Evolutionary conservation across 2,329 filamentous ascomycete genomes (phyloP).

Genomic region (Xylaria sp.): DNA sequence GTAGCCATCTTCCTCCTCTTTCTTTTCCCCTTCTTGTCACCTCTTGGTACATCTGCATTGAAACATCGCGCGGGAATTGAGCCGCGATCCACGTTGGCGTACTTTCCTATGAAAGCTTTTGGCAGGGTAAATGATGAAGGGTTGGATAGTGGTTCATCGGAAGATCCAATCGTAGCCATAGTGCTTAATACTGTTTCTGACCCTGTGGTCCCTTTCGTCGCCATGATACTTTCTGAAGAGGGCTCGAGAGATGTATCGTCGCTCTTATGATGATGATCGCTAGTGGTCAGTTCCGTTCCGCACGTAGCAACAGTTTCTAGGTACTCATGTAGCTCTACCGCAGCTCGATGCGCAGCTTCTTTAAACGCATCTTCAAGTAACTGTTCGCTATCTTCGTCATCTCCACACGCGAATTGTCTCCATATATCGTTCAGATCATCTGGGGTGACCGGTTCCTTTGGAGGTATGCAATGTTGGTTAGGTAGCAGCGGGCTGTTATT

Average conservation of each 20-base stretch:
- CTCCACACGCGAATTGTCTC: constrained; percentile 48
- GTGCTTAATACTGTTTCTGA: constrained; percentile 38
- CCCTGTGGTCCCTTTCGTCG: constrained; percentile 36
- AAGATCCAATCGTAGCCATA: constrained; percentile 39
- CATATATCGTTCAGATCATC: constrained; percentile 42
- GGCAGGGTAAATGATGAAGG: constrained; percentile 42
- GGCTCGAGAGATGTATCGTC: constrained; percentile 7
- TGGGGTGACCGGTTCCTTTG: constrained; percentile 8
- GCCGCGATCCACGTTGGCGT: constrained; percentile 20
- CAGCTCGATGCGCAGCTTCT: constrained; percentile 45
- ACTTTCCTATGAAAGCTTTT: constrained; percentile 46
- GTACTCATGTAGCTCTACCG: constrained; percentile 40
- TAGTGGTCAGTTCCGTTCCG: constrained; percentile 21
- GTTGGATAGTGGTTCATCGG: constrained; percentile 19
- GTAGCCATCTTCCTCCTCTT: constrained; percentile 35
- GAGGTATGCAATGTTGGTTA: constrained; percentile 12
- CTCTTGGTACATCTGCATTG: constrained; percentile 1
- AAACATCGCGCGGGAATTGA: not conserved
- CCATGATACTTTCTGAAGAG: constrained; percentile 38
- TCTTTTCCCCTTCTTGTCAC: constrained; percentile 2
- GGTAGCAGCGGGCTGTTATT: not conserved
- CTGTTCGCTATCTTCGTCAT: constrained; percentile 42
- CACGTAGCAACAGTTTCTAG: constrained; percentile 34
- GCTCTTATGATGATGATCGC: not conserved
- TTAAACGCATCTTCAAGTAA: constrained; percentile 41